These are phyloP conservation scores for Quercus mongolica DNA, from an alignment of 306 rosid genomes.

Conservation along the genomic window DNA sequence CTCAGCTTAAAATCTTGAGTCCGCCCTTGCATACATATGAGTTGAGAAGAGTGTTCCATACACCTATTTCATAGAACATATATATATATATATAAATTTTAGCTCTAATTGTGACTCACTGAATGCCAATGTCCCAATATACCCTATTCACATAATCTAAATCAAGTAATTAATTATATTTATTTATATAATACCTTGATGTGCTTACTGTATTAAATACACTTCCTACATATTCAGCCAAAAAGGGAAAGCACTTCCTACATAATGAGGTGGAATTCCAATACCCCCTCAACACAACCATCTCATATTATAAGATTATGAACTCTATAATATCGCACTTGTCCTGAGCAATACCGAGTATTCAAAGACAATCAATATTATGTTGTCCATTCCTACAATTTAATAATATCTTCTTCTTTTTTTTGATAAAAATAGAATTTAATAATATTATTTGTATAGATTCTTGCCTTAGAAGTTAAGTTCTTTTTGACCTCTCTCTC, in stretches of 20 bases:
- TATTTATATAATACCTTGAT: neutral
- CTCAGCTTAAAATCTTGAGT: no score
- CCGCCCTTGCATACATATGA: no score
- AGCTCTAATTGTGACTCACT: neutral
- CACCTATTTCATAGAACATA: no score
- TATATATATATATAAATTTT: no score
- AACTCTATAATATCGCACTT: neutral
- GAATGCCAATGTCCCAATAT: neutral
- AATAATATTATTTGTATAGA: neutral
- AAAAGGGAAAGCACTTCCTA: neutral
- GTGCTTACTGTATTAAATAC: neutral
- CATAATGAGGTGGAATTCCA: neutral
- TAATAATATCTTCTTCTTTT: neutral
- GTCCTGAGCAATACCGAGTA: neutral
- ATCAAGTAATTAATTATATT: neutral
- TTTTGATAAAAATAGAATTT: neutral
- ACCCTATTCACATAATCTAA: neutral
- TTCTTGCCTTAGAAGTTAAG: neutral
- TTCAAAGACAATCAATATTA: neutral
- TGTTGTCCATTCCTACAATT: neutral
- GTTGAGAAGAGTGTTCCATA: no score
- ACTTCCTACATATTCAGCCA: neutral
- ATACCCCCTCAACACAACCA: neutral
- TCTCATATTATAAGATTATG: neutral
- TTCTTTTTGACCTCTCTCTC: neutral